phyloP scores from a whole-genome alignment of 306 rosid genomes.

The Macrotyloma uniflorum region DNA sequence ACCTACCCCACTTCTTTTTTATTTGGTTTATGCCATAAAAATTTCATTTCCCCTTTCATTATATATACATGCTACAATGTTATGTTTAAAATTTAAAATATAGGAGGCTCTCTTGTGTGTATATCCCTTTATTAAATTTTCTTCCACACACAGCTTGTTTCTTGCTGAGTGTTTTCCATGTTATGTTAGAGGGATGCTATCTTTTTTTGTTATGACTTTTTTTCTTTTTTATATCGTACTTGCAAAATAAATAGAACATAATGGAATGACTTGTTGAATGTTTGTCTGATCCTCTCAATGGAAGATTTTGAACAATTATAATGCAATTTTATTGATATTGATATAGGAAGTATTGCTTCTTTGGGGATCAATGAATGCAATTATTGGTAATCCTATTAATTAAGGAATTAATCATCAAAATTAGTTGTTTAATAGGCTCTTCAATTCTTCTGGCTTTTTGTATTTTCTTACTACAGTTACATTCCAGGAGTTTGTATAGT shows the following conservation, averaged over 20 bases:
- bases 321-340: background rate
- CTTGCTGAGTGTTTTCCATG: background rate
- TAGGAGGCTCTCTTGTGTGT: background rate
- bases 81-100: background rate
- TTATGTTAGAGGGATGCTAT: background rate
- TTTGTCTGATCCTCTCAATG: background rate
- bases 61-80: conserved; percentile 7
- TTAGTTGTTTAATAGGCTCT: background rate
- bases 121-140: background rate
- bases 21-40: background rate
- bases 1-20: background rate
- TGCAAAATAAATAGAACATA: background rate
- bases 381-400: background rate
- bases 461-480: background rate
- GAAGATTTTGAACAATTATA: background rate
- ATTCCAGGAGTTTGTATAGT: conserved; percentile 9
- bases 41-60: background rate
- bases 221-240: background rate
- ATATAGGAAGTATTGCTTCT: background rate
- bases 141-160: background rate
- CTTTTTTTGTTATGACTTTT: background rate
- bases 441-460: background rate
- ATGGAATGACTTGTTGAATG: background rate
- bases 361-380: background rate
- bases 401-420: background rate